Evolutionary conservation across 306 rosid genomes (phyloP).

Genomic region (Prunus dulcis): DNA sequence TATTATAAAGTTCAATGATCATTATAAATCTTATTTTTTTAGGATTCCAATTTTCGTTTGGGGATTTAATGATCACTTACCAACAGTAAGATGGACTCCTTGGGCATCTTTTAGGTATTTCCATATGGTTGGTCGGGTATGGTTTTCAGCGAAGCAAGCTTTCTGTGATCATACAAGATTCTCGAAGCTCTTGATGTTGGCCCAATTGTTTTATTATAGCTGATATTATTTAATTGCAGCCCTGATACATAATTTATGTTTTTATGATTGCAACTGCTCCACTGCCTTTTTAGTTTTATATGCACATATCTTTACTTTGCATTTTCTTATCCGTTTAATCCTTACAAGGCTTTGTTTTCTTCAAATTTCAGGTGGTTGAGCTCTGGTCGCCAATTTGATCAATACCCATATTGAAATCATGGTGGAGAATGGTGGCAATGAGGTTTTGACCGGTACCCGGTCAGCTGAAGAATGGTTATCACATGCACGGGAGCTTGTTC

Average conservation of each 20-base stretch:
- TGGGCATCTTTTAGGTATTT: slow-evolving; percentile 52
- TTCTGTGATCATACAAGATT: slow-evolving; percentile 59
- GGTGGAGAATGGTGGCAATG: slow-evolving; percentile 53
- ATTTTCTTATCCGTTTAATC: slow-evolving; percentile 29
- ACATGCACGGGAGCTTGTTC: slow-evolving; percentile 66
- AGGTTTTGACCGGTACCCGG: slow-evolving; percentile 24
- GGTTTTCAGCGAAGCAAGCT: slow-evolving; percentile 44
- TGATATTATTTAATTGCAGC: slow-evolving; percentile 27
- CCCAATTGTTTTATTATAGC: slow-evolving; percentile 26
- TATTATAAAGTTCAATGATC: slow-evolving; percentile 8
- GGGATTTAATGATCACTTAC: slow-evolving; percentile 47
- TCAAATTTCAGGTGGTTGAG: slow-evolving; percentile 33
- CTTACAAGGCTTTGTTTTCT: slow-evolving; percentile 41
- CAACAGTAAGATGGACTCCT: slow-evolving; percentile 38
- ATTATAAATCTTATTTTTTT: slow-evolving; percentile 6
- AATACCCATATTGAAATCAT: slow-evolving; percentile 39
- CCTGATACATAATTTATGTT: slow-evolving; percentile 37
- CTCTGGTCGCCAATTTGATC: slow-evolving; percentile 27
- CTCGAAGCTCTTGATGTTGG: slow-evolving; percentile 57
- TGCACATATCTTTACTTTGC: slow-evolving; percentile 31
- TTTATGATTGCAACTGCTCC: slow-evolving; percentile 66
- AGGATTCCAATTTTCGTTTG: slow-evolving; percentile 29
- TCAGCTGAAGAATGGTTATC: slow-evolving; percentile 69
- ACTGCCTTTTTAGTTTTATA: slow-evolving; percentile 36
- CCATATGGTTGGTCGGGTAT: slow-evolving; percentile 40